Evolutionary conservation across 805 yeast genomes (phyloP).

Genomic region (Metahyphopichia silvanorum): DNA sequence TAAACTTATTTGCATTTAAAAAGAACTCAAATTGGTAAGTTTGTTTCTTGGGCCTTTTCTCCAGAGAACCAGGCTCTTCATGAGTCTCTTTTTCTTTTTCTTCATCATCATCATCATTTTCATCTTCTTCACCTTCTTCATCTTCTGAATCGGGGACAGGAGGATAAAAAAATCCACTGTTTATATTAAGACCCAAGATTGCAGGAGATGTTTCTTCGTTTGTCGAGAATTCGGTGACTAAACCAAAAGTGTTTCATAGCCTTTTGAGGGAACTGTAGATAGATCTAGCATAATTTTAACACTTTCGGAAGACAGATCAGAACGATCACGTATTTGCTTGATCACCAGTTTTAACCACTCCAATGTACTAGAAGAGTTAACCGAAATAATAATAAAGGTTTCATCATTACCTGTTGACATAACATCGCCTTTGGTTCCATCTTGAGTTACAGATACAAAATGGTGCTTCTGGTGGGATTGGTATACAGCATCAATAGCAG

Average conservation of each 20-base stretch:
- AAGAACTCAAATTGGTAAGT: constrained; percentile 12
- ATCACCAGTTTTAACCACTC: constrained; percentile 12
- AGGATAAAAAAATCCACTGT: constrained; percentile 37
- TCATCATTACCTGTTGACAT: constrained; percentile 50
- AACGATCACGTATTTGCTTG: constrained; percentile 13
- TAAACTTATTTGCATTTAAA: constrained; percentile 20
- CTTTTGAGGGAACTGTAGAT: no score
- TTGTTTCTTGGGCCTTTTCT: neutral
- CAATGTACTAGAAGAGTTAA: constrained; percentile 12
- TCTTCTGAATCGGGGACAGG: constrained; percentile 6
- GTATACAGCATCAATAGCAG: constrained; percentile 44
- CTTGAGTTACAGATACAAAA: constrained; percentile 45
- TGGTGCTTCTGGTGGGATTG: constrained; percentile 45
- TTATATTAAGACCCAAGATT: no score
- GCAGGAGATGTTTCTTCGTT: neutral
- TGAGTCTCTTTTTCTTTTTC: neutral
- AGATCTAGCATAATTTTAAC: constrained; percentile 28
- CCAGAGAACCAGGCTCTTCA: constrained; percentile 4
- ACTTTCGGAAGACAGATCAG: constrained; percentile 7
- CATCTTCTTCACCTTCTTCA: neutral
- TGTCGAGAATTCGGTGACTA: neutral
- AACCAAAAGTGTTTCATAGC: no score
- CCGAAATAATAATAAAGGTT: constrained; percentile 41
- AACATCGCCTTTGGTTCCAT: constrained; percentile 47
- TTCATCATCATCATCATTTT: neutral